Conservation (phyloP, 108 stramenopile species). For the Cylindrotheca closterium region DNA sequence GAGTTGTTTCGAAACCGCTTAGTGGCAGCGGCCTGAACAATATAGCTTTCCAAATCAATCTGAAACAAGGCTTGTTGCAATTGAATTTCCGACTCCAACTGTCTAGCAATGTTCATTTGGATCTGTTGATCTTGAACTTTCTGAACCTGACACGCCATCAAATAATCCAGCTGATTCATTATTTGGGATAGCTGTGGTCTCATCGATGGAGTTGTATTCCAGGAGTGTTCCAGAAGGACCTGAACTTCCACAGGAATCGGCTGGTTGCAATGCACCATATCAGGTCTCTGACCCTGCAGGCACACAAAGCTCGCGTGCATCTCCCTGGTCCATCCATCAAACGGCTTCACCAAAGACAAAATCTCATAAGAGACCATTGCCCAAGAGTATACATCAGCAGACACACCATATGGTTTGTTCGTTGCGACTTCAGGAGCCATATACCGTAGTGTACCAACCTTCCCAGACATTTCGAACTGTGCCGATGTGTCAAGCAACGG, state of each 20-base stretch:
- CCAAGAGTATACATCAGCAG: conserved; percentile 72
- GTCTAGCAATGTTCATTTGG: conserved; percentile 12
- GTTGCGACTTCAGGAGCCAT: conserved; percentile 73
- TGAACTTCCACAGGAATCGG: conserved; percentile 27
- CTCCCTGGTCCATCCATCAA: conserved; percentile 69
- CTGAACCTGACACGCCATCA: conserved; percentile 12
- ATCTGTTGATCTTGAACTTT: conserved; percentile 22
- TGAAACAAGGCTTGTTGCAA: not conserved
- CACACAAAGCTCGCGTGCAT: conserved; percentile 74
- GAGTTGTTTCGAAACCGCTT: not conserved
- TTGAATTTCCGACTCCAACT: conserved; percentile 5
- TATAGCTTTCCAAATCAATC: conserved; percentile 4
- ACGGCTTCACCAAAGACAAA: conserved; percentile 59
- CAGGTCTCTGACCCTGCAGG: conserved; percentile 32
- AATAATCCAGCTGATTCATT: conserved; percentile 16
- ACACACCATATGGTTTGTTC: conserved; percentile 60
- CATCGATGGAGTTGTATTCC: conserved; percentile 20
- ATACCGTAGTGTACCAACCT: conserved; percentile 66
- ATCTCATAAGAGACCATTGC: conserved; percentile 69
- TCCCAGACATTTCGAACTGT: conserved; percentile 56
- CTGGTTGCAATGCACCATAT: conserved; percentile 15
- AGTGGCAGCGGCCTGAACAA: not conserved
- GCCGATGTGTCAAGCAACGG: conserved; percentile 34
- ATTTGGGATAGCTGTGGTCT: conserved; percentile 29
- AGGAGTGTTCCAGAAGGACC: conserved; percentile 25